Evolutionary conservation across 2,329 filamentous ascomycete genomes (phyloP).

Genomic region (Thielaviopsis ethacetica): DNA sequence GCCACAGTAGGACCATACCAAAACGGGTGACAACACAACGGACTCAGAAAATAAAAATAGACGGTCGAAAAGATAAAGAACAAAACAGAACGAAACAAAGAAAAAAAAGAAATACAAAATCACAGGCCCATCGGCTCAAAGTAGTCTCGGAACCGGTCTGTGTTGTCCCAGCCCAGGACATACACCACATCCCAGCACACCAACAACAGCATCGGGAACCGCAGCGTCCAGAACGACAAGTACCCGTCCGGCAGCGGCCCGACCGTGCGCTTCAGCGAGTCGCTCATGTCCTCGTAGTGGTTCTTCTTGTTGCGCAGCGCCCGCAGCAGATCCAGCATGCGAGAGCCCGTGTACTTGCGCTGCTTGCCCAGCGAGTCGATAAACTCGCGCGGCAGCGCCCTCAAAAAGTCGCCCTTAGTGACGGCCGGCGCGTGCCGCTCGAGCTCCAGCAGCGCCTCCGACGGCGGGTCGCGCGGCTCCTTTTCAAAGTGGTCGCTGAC

Average conservation of each 20-base stretch:
- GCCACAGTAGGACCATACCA: too few relatives aligned
- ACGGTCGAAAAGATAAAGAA: neutral
- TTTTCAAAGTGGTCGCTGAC: conserved; percentile 95
- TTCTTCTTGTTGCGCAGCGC: conserved; percentile 93
- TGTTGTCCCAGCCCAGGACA: conserved; percentile 44
- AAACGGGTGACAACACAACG: too few relatives aligned
- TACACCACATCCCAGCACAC: conserved; percentile 62
- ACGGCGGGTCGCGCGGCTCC: conserved; percentile 71
- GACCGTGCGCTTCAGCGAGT: conserved; percentile 52
- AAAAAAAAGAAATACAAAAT: neutral
- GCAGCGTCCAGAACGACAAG: conserved; percentile 63
- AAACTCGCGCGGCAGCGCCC: conserved; percentile 60
- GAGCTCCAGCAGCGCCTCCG: conserved; percentile 43
- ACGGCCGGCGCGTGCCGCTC: conserved; percentile 36
- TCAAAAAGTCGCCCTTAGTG: conserved; percentile 61
- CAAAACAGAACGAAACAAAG: too few relatives aligned
- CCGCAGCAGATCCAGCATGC: conserved; percentile 71
- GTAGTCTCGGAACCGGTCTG: conserved; percentile 56
- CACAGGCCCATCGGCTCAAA: conserved; percentile 34
- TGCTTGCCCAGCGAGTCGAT: conserved; percentile 85
- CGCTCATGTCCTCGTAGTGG: conserved; percentile 92
- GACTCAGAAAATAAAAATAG: neutral
- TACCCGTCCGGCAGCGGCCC: conserved; percentile 67
- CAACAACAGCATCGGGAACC: conserved; percentile 65
- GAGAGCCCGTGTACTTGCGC: conserved; percentile 76